These are phyloP conservation scores for Fomitopsis betulina DNA, from an alignment of 1,284 basidiomycete species.

Conservation along the genomic window DNA sequence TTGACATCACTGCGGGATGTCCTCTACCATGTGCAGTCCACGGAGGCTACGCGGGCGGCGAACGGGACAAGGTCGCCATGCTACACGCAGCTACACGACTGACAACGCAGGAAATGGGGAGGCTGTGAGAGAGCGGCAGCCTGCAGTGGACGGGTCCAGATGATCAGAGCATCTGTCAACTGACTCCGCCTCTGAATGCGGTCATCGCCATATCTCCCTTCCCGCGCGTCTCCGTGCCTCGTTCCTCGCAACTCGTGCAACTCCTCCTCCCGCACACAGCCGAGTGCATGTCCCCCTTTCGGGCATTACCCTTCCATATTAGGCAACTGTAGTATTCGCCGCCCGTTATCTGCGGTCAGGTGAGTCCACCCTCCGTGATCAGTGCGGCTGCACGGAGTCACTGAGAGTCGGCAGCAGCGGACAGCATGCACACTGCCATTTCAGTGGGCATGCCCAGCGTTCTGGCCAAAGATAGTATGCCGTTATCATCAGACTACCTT, in stretches of 20 bases:
- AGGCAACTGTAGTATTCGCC: conserved; percentile 1
- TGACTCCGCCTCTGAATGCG: conserved; percentile 2
- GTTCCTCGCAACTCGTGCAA: neutral
- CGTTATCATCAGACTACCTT: neutral
- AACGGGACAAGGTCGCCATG: neutral
- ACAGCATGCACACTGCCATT: conserved; percentile 1
- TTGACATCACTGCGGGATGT: neutral
- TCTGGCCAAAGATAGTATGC: neutral
- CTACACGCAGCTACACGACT: neutral
- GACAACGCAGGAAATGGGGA: neutral
- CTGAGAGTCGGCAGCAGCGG: neutral
- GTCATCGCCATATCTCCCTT: conserved; percentile 1
- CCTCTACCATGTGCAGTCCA: too few species aligned
- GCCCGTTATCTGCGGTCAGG: neutral
- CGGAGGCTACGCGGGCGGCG: neutral
- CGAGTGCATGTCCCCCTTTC: conserved; percentile 1
- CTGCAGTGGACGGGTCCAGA: neutral
- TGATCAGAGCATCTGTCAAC: conserved; percentile 3
- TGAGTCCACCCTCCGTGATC: neutral
- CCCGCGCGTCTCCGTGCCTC: neutral
- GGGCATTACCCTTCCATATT: conserved; percentile 3
- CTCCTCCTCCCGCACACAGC: neutral
- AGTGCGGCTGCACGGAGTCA: neutral
- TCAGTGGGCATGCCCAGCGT: neutral
- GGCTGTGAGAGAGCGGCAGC: neutral